Conservation (phyloP, 2,329 filamentous ascomycete genomes). For the Calonectria pseudoturangicola region DNA sequence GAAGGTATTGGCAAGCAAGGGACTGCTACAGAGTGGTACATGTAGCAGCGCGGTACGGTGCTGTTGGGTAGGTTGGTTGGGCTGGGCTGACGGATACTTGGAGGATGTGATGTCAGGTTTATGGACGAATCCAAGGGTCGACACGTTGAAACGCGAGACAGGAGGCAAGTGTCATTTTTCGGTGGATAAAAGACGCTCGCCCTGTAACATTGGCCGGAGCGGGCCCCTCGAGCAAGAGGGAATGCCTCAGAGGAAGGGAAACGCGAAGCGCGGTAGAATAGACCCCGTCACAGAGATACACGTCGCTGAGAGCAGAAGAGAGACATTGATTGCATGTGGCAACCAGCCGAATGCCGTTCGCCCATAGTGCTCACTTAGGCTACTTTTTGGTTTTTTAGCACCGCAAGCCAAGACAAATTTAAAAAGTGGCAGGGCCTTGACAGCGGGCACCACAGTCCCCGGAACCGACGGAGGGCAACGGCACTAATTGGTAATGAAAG, state of each 20-base stretch:
- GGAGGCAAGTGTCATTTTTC: slow-evolving; percentile 21
- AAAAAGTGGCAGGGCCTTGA: slow-evolving; percentile 5
- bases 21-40: slow-evolving; percentile 16
- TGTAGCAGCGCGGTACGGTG: neutral
- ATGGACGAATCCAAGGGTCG: slow-evolving; percentile 31
- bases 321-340: slow-evolving; percentile 26
- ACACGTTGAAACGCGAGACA: slow-evolving; percentile 34
- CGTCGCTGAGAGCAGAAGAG: slow-evolving; percentile 11
- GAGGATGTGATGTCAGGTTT: slow-evolving; percentile 30
- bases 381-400: neutral
- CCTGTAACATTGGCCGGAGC: neutral
- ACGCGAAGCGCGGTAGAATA: neutral
- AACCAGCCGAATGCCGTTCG: slow-evolving; percentile 14
- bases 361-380: slow-evolving; percentile 16
- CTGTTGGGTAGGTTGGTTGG: slow-evolving; percentile 23
- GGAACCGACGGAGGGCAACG: slow-evolving; percentile 17
- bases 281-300: neutral
- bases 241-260: slow-evolving; percentile 12
- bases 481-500: slow-evolving; percentile 23
- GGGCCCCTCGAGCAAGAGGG: slow-evolving; percentile 2
- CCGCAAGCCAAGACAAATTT: slow-evolving; percentile 21
- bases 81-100: slow-evolving; percentile 24
- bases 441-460: slow-evolving; percentile 15
- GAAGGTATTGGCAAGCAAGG: slow-evolving; percentile 31
- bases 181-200: slow-evolving; percentile 8